Evolutionary conservation across 352 stramenopile genomes (phyloP), one percentile per base, ranked within the genome.

Genomic region (Pythium aphanidermatum): DNA sequence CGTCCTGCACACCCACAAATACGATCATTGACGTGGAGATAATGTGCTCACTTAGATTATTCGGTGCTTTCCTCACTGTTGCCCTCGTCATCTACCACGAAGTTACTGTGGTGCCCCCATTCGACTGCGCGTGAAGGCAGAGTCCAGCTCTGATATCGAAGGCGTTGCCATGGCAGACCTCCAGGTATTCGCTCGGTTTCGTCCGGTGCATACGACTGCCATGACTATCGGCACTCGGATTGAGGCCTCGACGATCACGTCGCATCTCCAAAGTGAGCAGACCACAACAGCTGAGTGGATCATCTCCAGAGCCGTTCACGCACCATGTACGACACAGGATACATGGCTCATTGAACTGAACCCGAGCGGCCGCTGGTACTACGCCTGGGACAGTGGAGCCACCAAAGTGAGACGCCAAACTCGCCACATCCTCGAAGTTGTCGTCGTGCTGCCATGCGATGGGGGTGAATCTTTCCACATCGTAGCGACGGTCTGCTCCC

Each of bases 41-140:
- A n/a, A n/a, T n/a, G n/a, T n/a, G n/a, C n/a, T n/a, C n/a, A 37
- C 29, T 14, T 31, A 44, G 37, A 44, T 44, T 4, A 16, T 44
- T 21, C 37, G 37, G 19, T 44, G 37, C 21, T 44, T 46, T 19
- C 39, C 39, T 14, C 39, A 46, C 39, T 46, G 39, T 27, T 46
- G 39, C 23, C 39, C 39, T 14, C 14, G 39, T 27, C 39, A 46
- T 27, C 33, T n/a, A 16, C 8, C 23, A 7, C 39, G 39, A 7
- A 46, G 39, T 13, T 46, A 46, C n/a, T 46, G 39, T 27, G 39
- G 39, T 27, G 9, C 39, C n/a, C 8, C 24, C 13, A 25, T 46
- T 5, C 7, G 9, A 2, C 13, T 46, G 7, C 31, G 12, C 12
- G 20, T 14, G 14, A 7, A 4, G 4, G n/a, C n/a, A n/a, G n/a